Conservation (phyloP, 805 yeast genomes). For the Starmerella riodocensis region DNA sequence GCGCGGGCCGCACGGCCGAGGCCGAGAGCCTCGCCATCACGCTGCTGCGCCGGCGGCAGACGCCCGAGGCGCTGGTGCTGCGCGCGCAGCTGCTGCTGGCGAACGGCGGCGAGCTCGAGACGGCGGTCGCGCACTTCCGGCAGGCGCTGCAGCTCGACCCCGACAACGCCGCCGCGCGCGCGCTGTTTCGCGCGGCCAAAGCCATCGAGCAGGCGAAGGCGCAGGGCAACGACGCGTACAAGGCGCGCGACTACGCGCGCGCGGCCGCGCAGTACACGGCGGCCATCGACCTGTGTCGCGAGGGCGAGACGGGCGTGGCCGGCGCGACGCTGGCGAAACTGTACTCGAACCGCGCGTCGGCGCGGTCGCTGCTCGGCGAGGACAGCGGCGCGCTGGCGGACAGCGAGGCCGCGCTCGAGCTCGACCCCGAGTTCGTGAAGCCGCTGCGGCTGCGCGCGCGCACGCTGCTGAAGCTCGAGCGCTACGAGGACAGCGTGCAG, state of each 20-base stretch:
- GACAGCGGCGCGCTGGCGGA: slow-evolving; percentile 70
- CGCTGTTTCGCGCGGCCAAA: slow-evolving; percentile 23
- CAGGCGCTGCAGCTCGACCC: slow-evolving; percentile 34
- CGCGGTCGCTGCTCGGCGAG: slow-evolving; percentile 61
- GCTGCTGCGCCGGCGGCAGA: slow-evolving; percentile 28
- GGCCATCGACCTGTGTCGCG: slow-evolving; percentile 61
- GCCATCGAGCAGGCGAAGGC: slow-evolving; percentile 27
- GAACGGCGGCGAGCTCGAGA: slow-evolving; percentile 29
- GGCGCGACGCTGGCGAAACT: slow-evolving; percentile 27
- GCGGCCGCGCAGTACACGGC: slow-evolving; percentile 62
- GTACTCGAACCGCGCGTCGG: slow-evolving; percentile 81
- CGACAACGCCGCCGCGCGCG: slow-evolving; percentile 28
- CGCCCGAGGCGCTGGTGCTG: slow-evolving; percentile 31
- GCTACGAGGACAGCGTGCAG: slow-evolving; percentile 30
- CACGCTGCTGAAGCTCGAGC: slow-evolving; percentile 29
- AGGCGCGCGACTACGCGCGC: slow-evolving; percentile 44
- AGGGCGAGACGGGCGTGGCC: slow-evolving; percentile 32
- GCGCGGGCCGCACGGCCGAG: slow-evolving; percentile 25
- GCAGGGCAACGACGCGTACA: slow-evolving; percentile 61
- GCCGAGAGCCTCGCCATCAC: slow-evolving; percentile 29
- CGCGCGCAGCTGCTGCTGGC: slow-evolving; percentile 29
- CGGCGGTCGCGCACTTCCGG: slow-evolving; percentile 29
- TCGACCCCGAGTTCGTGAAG: slow-evolving; percentile 60
- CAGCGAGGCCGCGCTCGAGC: slow-evolving; percentile 51
- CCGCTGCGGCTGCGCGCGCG: slow-evolving; percentile 35